Conservation (phyloP, 2,329 filamentous ascomycete genomes). For the Rhytidhysteron rufulum region DNA sequence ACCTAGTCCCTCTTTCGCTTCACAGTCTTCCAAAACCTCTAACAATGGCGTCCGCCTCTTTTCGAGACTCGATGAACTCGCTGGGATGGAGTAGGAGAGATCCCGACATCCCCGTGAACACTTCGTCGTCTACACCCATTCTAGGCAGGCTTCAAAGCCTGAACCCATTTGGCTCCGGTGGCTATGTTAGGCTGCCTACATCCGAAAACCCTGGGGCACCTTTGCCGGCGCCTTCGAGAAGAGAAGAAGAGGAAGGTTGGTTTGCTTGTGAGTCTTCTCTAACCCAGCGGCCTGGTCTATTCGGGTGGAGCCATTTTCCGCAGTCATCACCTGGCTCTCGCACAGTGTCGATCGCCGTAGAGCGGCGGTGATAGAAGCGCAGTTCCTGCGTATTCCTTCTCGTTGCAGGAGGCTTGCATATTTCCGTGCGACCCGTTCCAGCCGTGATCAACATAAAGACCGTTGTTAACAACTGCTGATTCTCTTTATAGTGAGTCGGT, state of each 20-base stretch:
- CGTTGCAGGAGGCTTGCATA: conserved; percentile 37
- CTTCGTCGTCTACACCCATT: conserved; percentile 66
- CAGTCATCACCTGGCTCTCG: conserved; percentile 14
- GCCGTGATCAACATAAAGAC: conserved; percentile 30
- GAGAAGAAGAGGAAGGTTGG: conserved; percentile 94
- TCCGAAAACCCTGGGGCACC: conserved; percentile 79
- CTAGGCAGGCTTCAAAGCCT: conserved; percentile 76
- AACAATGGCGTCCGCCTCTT: conserved; percentile 79
- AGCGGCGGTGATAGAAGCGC: conserved; percentile 29
- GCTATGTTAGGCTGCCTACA: conserved; percentile 87
- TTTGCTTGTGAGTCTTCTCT: conserved; percentile 75
- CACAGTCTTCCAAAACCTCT: conserved; percentile 1
- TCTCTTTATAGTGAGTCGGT: conserved; percentile 73
- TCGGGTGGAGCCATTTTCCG: not conserved
- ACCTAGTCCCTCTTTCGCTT: not conserved
- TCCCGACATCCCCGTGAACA: conserved; percentile 70
- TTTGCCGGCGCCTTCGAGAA: conserved; percentile 74
- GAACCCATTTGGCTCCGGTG: conserved; percentile 82
- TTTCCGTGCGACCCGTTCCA: conserved; percentile 19
- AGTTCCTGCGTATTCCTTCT: conserved; percentile 41
- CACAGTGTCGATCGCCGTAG: conserved; percentile 22
- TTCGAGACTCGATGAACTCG: conserved; percentile 91
- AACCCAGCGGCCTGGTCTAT: conserved; percentile 13
- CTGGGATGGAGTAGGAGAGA: conserved; percentile 90
- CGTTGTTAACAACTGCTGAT: conserved; percentile 26